Evolutionary conservation across 176 grass and related monocot genomes (phyloP), one percentile per base, ranked within the genome.

Genomic region (Canna indica): DNA sequence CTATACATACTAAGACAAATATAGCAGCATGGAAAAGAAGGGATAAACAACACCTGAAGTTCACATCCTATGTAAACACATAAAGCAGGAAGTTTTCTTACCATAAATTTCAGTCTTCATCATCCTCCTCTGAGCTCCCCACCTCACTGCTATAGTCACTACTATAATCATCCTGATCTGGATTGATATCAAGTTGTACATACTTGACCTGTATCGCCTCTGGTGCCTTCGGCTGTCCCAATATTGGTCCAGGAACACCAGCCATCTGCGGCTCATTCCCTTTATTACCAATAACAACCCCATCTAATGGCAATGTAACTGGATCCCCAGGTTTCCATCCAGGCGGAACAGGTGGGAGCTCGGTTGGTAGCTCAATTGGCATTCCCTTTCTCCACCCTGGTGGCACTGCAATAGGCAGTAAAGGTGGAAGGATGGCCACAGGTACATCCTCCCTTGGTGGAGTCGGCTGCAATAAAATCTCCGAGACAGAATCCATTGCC

Each of bases 261-360:
- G 52, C 25, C 28, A 67, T 16, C 35, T 71, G 80, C 71, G 54
- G 47, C 47, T 85, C 86, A 31, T 97, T 86, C n/a, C 62, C 81
- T 74, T 81, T 92, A 79, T 77, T 77, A 44, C 75, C 75, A 28
- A 69, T 42, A 58, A 76, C 25, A 53, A 90, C 83, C 16, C 79
- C 76, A 76, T 83, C 79, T 20, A 46, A 69, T n/a, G 73, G 88
- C 42, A 91, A 77, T 12, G 47, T 77, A 44, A 99, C 90, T 4
- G 80, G 84, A 30, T 99, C 94, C 29, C 94, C 94, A 57, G 94
- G 94, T 70, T 88, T 99, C 94, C 94, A 99, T 77, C 94, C 94
- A 42, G 80, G 84, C 0, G 94, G 94, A n/a, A 85, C 77, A 56
- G 78, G 53, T 1, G 88, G 85, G 54, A 82, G 70, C 50, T 75